phyloP scores from a whole-genome alignment of 306 rosid species.

The Crotalaria pallida region DNA sequence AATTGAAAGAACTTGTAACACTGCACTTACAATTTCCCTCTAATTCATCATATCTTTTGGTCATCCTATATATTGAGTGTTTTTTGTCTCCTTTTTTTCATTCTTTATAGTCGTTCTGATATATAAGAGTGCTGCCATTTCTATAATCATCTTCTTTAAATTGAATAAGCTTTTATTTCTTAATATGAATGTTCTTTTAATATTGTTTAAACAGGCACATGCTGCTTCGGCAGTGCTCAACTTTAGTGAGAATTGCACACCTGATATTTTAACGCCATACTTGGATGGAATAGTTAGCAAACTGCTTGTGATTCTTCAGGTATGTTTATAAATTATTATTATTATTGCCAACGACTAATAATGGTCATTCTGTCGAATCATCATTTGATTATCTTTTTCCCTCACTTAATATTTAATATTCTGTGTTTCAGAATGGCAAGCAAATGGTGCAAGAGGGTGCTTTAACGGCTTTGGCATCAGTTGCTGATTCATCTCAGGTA shows the following conservation, averaged over 20 bases:
- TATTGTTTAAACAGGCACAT: slow-evolving; percentile 68
- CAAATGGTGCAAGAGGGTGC: slow-evolving; percentile 99
- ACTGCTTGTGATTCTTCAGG: slow-evolving; percentile 94
- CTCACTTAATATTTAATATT: slow-evolving; percentile 13
- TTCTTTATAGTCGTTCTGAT: not conserved
- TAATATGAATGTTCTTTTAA: not conserved
- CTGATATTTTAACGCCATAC: slow-evolving; percentile 83
- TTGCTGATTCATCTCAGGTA: slow-evolving; percentile 99
- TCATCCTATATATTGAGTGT: not conserved
- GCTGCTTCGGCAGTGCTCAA: slow-evolving; percentile 99
- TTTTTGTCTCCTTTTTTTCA: not conserved
- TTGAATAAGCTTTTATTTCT: not conserved
- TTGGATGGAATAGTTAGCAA: slow-evolving; percentile 93
- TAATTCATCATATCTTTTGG: not conserved
- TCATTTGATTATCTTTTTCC: not conserved
- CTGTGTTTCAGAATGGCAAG: slow-evolving; percentile 69
- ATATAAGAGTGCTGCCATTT: not conserved
- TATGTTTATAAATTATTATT: slow-evolving; percentile 17
- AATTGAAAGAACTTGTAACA: not conserved
- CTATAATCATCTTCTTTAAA: not conserved
- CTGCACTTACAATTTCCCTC: not conserved
- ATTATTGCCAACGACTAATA: not conserved
- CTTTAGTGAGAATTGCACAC: slow-evolving; percentile 97
- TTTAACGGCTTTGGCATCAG: slow-evolving; percentile 96
- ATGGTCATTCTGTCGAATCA: not conserved